Percentiles rank a stretch among this genome's conserved stretches.
Evolutionary conservation across 805 yeast species (phyloP).

Genomic region (Maudiozyma bulderi): DNA sequence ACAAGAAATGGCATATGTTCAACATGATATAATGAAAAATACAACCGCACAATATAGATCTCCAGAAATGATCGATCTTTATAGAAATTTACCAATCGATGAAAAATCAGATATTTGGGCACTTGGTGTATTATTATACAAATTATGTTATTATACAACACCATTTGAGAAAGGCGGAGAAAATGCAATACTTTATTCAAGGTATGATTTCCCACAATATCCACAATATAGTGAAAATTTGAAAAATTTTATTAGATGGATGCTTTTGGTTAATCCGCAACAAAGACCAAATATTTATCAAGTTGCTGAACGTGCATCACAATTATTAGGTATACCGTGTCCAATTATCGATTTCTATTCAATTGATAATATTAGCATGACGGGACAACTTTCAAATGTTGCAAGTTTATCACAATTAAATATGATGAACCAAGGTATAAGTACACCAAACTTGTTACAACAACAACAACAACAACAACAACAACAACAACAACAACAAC

Average conservation of each 20-base stretch:
- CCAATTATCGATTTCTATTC: constrained; percentile 33
- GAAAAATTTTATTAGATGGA: constrained; percentile 52
- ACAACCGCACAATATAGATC: constrained; percentile 81
- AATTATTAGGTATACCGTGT: constrained; percentile 44
- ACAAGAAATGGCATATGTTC: constrained; percentile 50
- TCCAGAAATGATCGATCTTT: constrained; percentile 76
- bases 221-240: constrained; percentile 55
- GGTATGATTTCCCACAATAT: constrained; percentile 41
- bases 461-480: not conserved
- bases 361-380: not conserved
- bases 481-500: not conserved
- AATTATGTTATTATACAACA: constrained; percentile 71
- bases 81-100: constrained; percentile 59
- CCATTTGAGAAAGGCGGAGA: constrained; percentile 69
- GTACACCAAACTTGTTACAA: not conserved
- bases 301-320: constrained; percentile 56
- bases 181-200: constrained; percentile 49
- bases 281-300: constrained; percentile 69
- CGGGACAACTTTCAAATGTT: not conserved
- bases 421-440: not conserved
- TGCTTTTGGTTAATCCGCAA: constrained; percentile 56
- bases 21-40: constrained; percentile 63
- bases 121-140: constrained; percentile 65
- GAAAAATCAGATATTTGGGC: constrained; percentile 87
- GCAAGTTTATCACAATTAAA: constrained; percentile 1